Percentiles rank a stretch among this genome's conserved stretches.
phyloP scores from a whole-genome alignment of 2,329 filamentous ascomycete genomes.

The Fusarium abutilonis region DNA sequence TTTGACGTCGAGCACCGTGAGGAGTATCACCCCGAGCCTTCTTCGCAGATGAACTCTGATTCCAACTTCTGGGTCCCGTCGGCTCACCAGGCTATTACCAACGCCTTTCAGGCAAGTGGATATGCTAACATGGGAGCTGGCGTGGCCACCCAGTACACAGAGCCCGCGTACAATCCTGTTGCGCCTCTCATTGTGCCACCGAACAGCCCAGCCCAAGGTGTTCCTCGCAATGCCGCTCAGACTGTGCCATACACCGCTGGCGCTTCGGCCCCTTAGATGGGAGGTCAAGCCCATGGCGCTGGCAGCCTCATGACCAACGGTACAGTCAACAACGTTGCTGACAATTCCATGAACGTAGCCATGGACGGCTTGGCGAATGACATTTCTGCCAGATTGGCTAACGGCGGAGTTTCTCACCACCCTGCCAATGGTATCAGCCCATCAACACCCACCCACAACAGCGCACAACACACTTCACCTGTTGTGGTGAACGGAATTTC shows the following conservation, averaged over 20 bases:
- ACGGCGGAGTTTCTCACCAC: neutral
- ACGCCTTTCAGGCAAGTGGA: constrained; percentile 39
- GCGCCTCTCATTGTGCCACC: constrained; percentile 33
- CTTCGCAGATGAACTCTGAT: constrained; percentile 10
- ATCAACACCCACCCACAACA: neutral
- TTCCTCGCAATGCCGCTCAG: neutral
- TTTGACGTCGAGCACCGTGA: neutral
- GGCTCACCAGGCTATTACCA: constrained; percentile 38
- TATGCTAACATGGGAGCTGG: neutral
- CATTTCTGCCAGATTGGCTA: neutral
- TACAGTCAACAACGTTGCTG: neutral
- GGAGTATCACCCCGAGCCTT: neutral
- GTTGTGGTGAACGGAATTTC: neutral
- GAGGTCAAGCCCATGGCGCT: constrained; percentile 28
- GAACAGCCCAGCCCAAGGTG: constrained; percentile 22
- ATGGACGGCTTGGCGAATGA: neutral
- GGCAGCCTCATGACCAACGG: neutral
- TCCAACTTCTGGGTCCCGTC: constrained; percentile 39
- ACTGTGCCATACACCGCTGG: neutral
- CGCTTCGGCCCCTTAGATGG: constrained; percentile 40
- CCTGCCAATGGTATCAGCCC: neutral
- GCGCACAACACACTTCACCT: neutral
- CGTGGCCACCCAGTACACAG: neutral
- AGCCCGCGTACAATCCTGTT: neutral
- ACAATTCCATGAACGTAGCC: neutral